Conservation (phyloP, 495 filamentous ascomycete genomes). For the Aspergillus panamensis region DNA sequence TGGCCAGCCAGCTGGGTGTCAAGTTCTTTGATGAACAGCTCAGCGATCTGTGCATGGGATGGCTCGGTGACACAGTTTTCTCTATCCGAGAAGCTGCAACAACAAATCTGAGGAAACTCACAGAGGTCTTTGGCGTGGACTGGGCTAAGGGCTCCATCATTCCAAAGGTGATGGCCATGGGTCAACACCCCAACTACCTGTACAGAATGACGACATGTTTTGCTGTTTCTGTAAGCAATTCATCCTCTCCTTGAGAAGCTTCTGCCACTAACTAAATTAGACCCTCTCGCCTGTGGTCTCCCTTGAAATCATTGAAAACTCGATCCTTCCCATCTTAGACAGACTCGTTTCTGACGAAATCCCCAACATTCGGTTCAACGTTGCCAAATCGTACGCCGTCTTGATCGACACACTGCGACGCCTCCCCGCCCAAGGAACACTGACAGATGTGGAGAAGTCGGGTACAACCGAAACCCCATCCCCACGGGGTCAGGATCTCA, state of each 20-base stretch:
- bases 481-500: slow-evolving; percentile 71
- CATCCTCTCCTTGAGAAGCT: not conserved
- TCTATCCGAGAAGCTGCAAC: slow-evolving; percentile 97
- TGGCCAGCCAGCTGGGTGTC: slow-evolving; percentile 92
- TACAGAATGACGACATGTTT: slow-evolving; percentile 99
- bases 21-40: slow-evolving; percentile 98
- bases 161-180: slow-evolving; percentile 97
- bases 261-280: slow-evolving; percentile 48
- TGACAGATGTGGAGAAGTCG: slow-evolving; percentile 77
- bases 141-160: slow-evolving; percentile 98
- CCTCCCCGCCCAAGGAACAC: slow-evolving; percentile 81
- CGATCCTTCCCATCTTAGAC: slow-evolving; percentile 93
- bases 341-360: slow-evolving; percentile 90
- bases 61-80: slow-evolving; percentile 98
- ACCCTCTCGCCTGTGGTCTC: slow-evolving; percentile 91
- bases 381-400: slow-evolving; percentile 92
- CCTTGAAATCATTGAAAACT: slow-evolving; percentile 84
- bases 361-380: slow-evolving; percentile 98
- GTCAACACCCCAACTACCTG: slow-evolving; percentile 94
- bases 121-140: slow-evolving; percentile 95
- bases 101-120: slow-evolving; percentile 94
- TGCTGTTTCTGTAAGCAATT: slow-evolving; percentile 82
- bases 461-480: slow-evolving; percentile 61
- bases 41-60: slow-evolving; percentile 93
- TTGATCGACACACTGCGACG: slow-evolving; percentile 86